Evolutionary conservation across 148 eudicot genomes (phyloP), one percentile per base, ranked within the genome.

Genomic region (Camellia sinensis): DNA sequence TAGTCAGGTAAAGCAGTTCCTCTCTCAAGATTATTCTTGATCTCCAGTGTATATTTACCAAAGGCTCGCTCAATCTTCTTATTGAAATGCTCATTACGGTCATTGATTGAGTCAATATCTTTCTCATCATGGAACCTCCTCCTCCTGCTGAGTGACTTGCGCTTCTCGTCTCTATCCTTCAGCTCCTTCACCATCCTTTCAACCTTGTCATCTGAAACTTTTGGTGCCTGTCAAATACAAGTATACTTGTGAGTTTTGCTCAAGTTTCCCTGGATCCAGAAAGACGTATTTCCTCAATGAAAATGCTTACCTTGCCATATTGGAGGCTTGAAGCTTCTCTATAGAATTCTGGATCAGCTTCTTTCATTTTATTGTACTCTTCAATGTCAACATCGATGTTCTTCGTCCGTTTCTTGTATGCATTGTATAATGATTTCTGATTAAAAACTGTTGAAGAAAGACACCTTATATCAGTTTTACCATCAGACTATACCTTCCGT

Each of bases 31-130:
- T 96, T 96, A 89, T 96, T 96, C 85, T 92, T 96, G 89, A 96
- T 96, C 91, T 96, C 99, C 80, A 93, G 77, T 2, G 99, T 96
- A 80, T 95, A 93, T 85, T 89, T 95, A 15, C 97, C 98, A 85
- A 95, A 95, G 22, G 98, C 98, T 41, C 99, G 88, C 83, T 93
- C 99, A 81, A 95, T 93, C 95, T 95, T 95, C 89, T 93, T 95
- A 82, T 95, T 95, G 91, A 95, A 95, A 80, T 95, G 99, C 84
- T 93, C 99, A 76, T 95, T 95, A 73, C 99, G 99, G 67, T 95
- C 99, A 81, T 95, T 95, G 80, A 95, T 93, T 0, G 99, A 93
- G 82, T 93, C 97, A 74, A 93, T 90, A 85, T 95, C 99, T 84
- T 93, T 93, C 80, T 95, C 98, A 73, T 95, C 99, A 53, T 82